Percentiles rank a stretch among this genome's conserved stretches.
These are phyloP conservation scores for Trametes maxima DNA, from an alignment of 768 basidiomycete species.

Conservation along the genomic window DNA sequence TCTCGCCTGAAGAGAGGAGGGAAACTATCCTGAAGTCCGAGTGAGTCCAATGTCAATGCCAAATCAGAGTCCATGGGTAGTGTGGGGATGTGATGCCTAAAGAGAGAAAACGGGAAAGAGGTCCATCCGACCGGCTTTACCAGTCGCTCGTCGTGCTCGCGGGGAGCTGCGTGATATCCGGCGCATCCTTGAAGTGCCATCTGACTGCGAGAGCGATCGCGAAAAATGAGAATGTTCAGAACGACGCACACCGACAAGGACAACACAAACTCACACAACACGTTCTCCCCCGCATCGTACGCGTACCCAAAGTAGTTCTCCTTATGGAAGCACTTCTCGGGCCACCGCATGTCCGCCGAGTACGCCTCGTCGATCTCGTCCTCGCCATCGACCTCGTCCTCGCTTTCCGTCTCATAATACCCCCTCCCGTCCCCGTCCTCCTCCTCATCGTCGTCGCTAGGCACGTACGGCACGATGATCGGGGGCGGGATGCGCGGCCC, in stretches of 20 bases:
- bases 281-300: constrained; percentile 40
- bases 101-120: no score
- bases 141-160: constrained; percentile 18
- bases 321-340: constrained; percentile 31
- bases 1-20: no score
- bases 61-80: no score
- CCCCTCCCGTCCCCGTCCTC: constrained; percentile 6
- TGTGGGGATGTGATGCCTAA: no score
- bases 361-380: constrained; percentile 25
- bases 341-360: constrained; percentile 36
- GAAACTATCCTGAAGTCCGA: no score
- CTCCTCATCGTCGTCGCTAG: constrained; percentile 12
- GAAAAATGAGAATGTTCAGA: neutral
- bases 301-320: constrained; percentile 38
- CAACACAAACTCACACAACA: constrained; percentile 36
- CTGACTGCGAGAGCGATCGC: constrained; percentile 17
- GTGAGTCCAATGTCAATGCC: no score
- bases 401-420: constrained; percentile 11
- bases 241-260: neutral
- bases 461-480: constrained; percentile 6
- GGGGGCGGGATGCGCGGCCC: neutral
- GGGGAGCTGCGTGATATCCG: constrained; percentile 26
- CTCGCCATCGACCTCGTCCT: constrained; percentile 19
- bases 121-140: no score
- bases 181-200: constrained; percentile 26